Evolutionary conservation across 2,329 filamentous ascomycete genomes (phyloP), one percentile per base, ranked within the genome.

Genomic region (Penicillium sp.): DNA sequence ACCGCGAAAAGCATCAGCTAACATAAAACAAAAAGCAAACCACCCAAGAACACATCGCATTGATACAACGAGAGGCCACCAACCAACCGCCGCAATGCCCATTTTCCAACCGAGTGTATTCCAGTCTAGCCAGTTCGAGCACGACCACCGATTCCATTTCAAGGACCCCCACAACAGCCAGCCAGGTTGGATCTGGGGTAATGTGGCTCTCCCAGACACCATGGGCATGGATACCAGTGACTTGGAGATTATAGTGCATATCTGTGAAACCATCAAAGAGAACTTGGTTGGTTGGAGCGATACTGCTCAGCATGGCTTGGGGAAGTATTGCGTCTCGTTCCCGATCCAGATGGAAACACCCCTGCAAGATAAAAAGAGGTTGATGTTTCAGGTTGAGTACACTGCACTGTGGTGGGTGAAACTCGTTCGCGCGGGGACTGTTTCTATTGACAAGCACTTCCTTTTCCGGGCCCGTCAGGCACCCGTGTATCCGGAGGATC

Each of bases 111-210:
- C 48, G 5, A 50, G 36, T 31, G 5, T 43, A 0, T 50, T 50
- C 27, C 38, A 50, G 48, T 47, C 45, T 2, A 47, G 21, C 31
- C 45, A 47, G 19, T 8, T 34, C 19, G 45, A 47, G 15, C 15
- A 47, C 5, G 31, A 21, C 21, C 31, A 2, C 9, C 36, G 36
- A 11, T 50, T 43, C 25, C 48, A 50, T 23, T 50, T 40, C 19
- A 43, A 23, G 15, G 48, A 50, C n/a, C 48, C 48, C n/a, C 48
- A 50, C 36, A 43, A 31, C 36, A 39, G 25, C n/a, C 48, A 50
- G 2, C 8, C 5, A 8, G 48, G 48, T 43, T 50, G 48, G 48
- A 7, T 16, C 19, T 50, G 48, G 48, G 48, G n/a, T 5, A 31
- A 29, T 13, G 36, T 50, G 19, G 2, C 36, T 41, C 9, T 50